phyloP scores from a whole-genome alignment of 2,329 filamentous ascomycete species.

The Pseudogymnoascus sp. region DNA sequence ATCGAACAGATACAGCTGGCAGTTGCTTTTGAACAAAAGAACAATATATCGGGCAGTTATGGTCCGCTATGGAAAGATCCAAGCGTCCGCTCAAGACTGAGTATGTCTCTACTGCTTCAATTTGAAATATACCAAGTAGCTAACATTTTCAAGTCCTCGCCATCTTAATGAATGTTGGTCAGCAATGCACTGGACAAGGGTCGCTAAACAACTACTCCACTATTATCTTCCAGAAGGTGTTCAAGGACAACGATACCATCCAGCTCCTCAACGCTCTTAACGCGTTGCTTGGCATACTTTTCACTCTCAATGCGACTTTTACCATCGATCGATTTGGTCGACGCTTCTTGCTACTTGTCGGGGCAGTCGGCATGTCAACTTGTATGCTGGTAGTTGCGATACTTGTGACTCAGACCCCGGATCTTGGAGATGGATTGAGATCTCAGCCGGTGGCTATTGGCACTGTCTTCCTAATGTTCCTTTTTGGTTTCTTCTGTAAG shows the following conservation, averaged over 20 bases:
- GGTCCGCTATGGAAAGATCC: slow-evolving; percentile 49
- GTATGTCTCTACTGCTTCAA: neutral
- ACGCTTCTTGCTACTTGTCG: slow-evolving; percentile 46
- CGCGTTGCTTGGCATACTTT: slow-evolving; percentile 48
- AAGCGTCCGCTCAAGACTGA: slow-evolving; percentile 46
- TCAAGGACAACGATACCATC: slow-evolving; percentile 39
- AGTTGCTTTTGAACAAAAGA: slow-evolving; percentile 46
- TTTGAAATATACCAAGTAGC: neutral
- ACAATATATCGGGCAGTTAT: slow-evolving; percentile 46
- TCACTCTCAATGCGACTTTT: slow-evolving; percentile 49
- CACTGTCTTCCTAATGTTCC: slow-evolving; percentile 29
- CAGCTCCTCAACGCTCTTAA: slow-evolving; percentile 51
- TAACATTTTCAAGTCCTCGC: slow-evolving; percentile 31
- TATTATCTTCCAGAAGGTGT: slow-evolving; percentile 50
- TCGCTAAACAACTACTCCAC: slow-evolving; percentile 49
- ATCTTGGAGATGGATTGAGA: slow-evolving; percentile 36
- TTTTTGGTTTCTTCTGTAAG: slow-evolving; percentile 19
- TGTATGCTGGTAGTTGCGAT: slow-evolving; percentile 48
- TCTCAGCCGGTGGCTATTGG: slow-evolving; percentile 35
- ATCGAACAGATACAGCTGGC: slow-evolving; percentile 44
- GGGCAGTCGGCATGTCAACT: slow-evolving; percentile 47
- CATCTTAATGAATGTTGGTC: slow-evolving; percentile 47
- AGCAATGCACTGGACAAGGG: slow-evolving; percentile 49
- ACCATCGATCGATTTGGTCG: slow-evolving; percentile 49
- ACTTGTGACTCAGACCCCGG: slow-evolving; percentile 45